Evolutionary conservation across 345 rosid genomes (phyloP).

Genomic region (Populus alba): DNA sequence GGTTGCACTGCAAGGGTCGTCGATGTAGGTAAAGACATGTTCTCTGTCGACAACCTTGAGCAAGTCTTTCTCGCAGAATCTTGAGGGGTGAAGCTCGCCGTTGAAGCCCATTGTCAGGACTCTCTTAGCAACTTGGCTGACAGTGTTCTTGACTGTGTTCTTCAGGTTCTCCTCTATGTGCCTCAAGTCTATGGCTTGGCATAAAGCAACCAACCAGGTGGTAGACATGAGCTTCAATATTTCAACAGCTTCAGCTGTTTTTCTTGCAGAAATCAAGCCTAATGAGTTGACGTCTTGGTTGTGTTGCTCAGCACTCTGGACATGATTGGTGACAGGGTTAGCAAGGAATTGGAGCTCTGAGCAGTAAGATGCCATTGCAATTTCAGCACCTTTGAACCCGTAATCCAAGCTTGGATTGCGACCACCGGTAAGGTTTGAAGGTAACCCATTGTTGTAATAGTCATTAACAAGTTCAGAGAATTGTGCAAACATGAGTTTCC

Average conservation of each 20-base stretch:
- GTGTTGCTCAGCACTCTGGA: slow-evolving; percentile 37
- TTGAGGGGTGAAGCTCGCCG: slow-evolving; percentile 34
- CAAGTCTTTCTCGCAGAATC: slow-evolving; percentile 32
- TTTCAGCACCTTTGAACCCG: slow-evolving; percentile 37
- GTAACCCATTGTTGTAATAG: slow-evolving; percentile 32
- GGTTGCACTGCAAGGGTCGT: slow-evolving; percentile 32
- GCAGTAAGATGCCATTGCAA: slow-evolving; percentile 41
- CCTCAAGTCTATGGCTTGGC: slow-evolving; percentile 35
- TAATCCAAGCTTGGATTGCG: slow-evolving; percentile 38
- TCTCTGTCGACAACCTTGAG: slow-evolving; percentile 29
- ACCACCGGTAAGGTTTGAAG: slow-evolving; percentile 34
- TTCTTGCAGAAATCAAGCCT: slow-evolving; percentile 32
- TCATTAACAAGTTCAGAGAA: slow-evolving; percentile 36
- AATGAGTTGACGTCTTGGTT: slow-evolving; percentile 37
- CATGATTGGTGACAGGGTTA: slow-evolving; percentile 34
- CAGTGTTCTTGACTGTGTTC: slow-evolving; percentile 22
- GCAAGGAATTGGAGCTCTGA: slow-evolving; percentile 36
- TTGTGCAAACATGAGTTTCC: slow-evolving; percentile 35
- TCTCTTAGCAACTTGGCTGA: slow-evolving; percentile 27
- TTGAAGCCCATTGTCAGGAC: slow-evolving; percentile 21
- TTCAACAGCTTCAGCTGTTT: slow-evolving; percentile 32
- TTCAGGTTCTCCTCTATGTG: slow-evolving; percentile 33
- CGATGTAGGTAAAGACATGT: slow-evolving; percentile 21
- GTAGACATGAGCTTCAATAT: slow-evolving; percentile 35
- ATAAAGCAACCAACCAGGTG: slow-evolving; percentile 28